These are phyloP conservation scores for Lignosus rhinocerotis DNA, from an alignment of 1,284 basidiomycete species.

Conservation along the genomic window DNA sequence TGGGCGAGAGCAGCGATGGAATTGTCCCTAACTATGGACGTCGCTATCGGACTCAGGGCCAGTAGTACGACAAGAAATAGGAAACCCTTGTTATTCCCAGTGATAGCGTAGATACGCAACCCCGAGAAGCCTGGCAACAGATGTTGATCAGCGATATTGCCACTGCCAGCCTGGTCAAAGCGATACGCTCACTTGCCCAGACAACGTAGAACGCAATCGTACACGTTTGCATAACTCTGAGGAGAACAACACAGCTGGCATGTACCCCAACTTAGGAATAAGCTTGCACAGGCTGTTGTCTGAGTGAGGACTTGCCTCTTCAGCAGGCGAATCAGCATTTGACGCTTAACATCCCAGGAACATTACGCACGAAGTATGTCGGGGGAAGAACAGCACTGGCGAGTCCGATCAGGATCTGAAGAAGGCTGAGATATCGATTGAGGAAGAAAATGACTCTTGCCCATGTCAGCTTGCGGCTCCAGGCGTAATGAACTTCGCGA, in stretches of 20 bases:
- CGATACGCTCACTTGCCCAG: slow-evolving; percentile 4
- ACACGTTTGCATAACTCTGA: not conserved
- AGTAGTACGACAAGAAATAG: not conserved
- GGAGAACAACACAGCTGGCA: slow-evolving; percentile 2
- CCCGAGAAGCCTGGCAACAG: slow-evolving; percentile 1
- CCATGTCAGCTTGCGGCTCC: slow-evolving; percentile 1
- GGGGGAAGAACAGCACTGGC: not conserved
- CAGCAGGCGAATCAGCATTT: not conserved
- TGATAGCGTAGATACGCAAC: slow-evolving; percentile 3
- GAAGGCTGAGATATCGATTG: slow-evolving; percentile 9
- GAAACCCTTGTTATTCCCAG: not conserved
- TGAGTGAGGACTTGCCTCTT: slow-evolving; percentile 1
- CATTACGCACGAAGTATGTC: not conserved
- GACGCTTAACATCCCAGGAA: not conserved
- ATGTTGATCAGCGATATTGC: not conserved
- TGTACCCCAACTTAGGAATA: not conserved
- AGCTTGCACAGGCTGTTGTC: not conserved
- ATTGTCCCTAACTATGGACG: not conserved
- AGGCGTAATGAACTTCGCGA: slow-evolving; percentile 4
- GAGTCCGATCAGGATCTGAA: not conserved
- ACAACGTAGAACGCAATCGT: not conserved
- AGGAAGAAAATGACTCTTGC: slow-evolving; percentile 4
- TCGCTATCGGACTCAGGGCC: not conserved
- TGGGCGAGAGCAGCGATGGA: not conserved
- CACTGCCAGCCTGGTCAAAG: not conserved